A percentile compares a stretch with the other conserved stretches of the same genome.
phyloP scores from a whole-genome alignment of 139 green algal genomes.

The Closterium sp. region DNA sequence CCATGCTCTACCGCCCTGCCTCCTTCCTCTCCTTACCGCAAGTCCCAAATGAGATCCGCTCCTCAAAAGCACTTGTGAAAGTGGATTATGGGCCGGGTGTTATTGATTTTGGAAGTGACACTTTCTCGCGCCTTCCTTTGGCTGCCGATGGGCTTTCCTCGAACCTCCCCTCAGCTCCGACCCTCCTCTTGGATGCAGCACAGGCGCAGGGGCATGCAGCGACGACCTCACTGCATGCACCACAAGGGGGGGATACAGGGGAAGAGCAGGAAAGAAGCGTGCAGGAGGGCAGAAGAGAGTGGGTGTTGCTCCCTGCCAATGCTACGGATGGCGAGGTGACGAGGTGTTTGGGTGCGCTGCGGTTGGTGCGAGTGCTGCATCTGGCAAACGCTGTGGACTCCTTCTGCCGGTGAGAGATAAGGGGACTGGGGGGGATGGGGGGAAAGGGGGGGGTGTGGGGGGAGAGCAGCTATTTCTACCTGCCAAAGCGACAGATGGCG shows the following conservation, averaged over 20 bases:
- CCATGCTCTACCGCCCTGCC: background rate
- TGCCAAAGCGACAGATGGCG: slow-evolving; percentile 27
- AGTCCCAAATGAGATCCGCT: slow-evolving; percentile 4
- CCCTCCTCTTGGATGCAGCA: background rate
- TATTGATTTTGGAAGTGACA: background rate
- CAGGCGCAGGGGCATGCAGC: background rate
- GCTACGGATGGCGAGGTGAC: slow-evolving; percentile 27
- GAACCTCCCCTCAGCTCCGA: background rate
- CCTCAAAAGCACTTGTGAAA: background rate
- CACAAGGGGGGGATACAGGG: background rate
- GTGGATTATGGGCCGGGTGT: background rate
- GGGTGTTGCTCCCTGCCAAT: slow-evolving; percentile 27
- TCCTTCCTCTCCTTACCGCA: slow-evolving; percentile 27
- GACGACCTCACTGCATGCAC: background rate
- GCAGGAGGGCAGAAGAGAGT: background rate
- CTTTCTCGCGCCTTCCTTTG: background rate
- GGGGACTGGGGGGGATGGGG: background rate
- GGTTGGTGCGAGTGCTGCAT: slow-evolving; percentile 9
- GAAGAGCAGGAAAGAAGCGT: background rate
- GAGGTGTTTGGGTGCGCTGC: background rate
- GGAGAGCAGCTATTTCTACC: background rate
- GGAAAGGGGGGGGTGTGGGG: background rate
- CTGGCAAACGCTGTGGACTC: background rate
- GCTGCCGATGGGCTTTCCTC: background rate
- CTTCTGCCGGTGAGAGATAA: slow-evolving; percentile 28